These are phyloP conservation scores for Emergomyces africanus DNA, from an alignment of 2,329 filamentous ascomycete species.

Conservation along the genomic window DNA sequence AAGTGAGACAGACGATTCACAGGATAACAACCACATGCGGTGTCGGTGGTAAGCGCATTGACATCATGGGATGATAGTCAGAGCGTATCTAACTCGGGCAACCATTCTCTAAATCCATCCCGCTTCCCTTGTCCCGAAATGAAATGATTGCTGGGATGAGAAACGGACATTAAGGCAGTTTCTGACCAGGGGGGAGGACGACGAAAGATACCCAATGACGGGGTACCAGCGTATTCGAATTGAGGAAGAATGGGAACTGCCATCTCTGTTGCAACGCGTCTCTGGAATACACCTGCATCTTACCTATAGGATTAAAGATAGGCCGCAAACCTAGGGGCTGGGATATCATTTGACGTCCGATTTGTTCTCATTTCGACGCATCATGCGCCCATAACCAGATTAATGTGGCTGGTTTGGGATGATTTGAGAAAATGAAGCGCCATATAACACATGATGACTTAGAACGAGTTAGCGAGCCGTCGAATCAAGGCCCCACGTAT, in stretches of 20 bases:
- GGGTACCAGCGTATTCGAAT: not conserved
- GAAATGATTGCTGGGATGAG: not conserved
- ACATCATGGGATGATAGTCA: not conserved
- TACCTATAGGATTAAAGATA: not conserved
- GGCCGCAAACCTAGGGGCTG: not conserved
- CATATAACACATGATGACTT: not conserved
- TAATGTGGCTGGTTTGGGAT: not conserved
- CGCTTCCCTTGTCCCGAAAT: not conserved
- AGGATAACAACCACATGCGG: not conserved
- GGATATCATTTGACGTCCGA: not conserved
- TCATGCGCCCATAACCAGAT: not conserved
- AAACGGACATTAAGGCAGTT: not conserved
- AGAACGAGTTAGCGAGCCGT: not conserved
- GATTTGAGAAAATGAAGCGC: not conserved
- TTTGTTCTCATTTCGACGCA: not conserved
- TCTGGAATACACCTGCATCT: not conserved
- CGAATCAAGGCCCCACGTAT: not conserved
- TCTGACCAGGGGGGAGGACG: not conserved
- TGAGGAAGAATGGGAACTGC: not conserved
- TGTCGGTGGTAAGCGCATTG: not conserved
- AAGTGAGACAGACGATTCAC: not conserved
- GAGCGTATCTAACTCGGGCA: not conserved
- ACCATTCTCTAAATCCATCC: not conserved
- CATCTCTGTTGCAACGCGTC: not conserved
- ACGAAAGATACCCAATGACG: not conserved